Conservation (phyloP, 179 eudicot genomes). For the Spinacia oleracea region DNA sequence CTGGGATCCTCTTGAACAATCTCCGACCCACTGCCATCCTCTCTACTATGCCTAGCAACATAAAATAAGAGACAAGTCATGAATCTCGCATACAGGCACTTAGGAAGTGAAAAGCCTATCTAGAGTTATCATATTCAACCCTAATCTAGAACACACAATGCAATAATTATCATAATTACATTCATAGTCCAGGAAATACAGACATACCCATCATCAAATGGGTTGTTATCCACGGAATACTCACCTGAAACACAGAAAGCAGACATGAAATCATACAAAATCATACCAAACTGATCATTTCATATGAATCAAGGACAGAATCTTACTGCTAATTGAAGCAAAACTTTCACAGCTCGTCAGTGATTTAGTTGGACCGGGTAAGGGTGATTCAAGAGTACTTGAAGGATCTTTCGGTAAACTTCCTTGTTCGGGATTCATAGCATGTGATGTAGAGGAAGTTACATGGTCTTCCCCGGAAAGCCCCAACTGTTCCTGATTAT, state of each 20-base stretch:
- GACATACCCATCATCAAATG: constrained; percentile 46
- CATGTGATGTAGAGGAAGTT: constrained; percentile 25
- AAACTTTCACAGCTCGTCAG: constrained; percentile 52
- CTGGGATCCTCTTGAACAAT: constrained; percentile 37
- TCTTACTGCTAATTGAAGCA: constrained; percentile 56
- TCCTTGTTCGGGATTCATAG: constrained; percentile 32
- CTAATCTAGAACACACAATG: not conserved
- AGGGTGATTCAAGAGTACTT: constrained; percentile 30
- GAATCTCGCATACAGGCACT: constrained; percentile 1
- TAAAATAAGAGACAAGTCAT: constrained; percentile 17
- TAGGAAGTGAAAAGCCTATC: not conserved
- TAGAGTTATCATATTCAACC: not conserved
- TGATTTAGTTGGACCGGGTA: constrained; percentile 34
- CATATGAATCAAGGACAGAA: constrained; percentile 3
- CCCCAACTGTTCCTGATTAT: constrained; percentile 27
- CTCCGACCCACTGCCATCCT: constrained; percentile 35
- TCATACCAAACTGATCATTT: not conserved
- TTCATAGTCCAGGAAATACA: constrained; percentile 3
- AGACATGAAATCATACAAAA: constrained; percentile 9
- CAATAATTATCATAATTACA: constrained; percentile 7
- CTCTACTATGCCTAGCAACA: constrained; percentile 41
- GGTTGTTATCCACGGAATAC: constrained; percentile 47
- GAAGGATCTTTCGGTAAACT: constrained; percentile 32
- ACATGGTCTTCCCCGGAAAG: constrained; percentile 24
- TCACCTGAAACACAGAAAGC: constrained; percentile 54